phyloP scores from a whole-genome alignment of 2,329 filamentous ascomycete genomes.

The Cryphonectria parasitica region DNA sequence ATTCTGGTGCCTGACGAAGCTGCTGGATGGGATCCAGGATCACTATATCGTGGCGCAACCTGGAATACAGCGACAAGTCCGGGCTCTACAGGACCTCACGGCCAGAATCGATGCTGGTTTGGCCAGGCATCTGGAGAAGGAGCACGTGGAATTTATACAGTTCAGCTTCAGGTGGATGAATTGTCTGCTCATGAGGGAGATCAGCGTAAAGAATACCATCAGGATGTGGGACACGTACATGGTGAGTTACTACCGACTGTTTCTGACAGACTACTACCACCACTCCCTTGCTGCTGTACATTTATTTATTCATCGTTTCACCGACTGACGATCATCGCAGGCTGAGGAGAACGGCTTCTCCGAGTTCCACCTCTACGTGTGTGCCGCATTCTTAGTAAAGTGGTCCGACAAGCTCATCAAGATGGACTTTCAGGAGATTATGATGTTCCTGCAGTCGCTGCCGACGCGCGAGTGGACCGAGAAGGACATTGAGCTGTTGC shows the following conservation, averaged over 20 bases:
- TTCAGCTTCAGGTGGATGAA: conserved; percentile 99
- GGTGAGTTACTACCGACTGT: conserved; percentile 56
- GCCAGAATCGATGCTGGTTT: conserved; percentile 83
- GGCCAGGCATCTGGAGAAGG: conserved; percentile 85
- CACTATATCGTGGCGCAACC: conserved; percentile 99
- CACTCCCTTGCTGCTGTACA: background rate
- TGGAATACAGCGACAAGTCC: conserved; percentile 92
- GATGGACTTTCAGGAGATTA: conserved; percentile 98
- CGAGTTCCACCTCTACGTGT: conserved; percentile 97
- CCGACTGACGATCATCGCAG: conserved; percentile 49
- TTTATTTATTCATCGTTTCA: background rate
- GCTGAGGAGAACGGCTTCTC: conserved; percentile 98
- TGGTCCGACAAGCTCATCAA: conserved; percentile 94
- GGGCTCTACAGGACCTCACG: conserved; percentile 85
- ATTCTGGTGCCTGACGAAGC: conserved; percentile 97
- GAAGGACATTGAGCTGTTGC: conserved; percentile 93
- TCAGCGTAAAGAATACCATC: conserved; percentile 94
- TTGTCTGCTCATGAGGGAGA: conserved; percentile 95
- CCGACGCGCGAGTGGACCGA: conserved; percentile 95
- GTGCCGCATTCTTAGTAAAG: conserved; percentile 95
- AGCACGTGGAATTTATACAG: conserved; percentile 97
- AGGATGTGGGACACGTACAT: conserved; percentile 99
- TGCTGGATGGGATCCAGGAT: conserved; percentile 98
- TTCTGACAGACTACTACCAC: too few relatives aligned
- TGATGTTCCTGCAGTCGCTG: conserved; percentile 98